These are phyloP conservation scores for Talinum fruticosum DNA, from an alignment of 148 eudicot genomes.

Conservation along the genomic window DNA sequence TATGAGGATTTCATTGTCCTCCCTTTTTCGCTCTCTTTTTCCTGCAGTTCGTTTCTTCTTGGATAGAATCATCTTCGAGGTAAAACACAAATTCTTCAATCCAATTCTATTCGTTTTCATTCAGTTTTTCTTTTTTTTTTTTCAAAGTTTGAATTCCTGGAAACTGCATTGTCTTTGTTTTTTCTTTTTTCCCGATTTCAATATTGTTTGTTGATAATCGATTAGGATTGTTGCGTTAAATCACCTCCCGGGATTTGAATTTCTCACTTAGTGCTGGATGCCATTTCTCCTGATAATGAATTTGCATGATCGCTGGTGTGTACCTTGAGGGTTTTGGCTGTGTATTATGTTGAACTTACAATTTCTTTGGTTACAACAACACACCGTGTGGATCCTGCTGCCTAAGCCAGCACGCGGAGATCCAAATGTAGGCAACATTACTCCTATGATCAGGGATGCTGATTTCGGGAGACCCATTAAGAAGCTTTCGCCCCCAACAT, in stretches of 20 bases:
- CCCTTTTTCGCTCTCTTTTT: constrained; percentile 62
- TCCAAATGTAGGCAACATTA: no score
- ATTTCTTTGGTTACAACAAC: neutral
- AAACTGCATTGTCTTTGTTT: no score
- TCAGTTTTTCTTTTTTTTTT: neutral
- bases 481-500: no score
- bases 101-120: neutral
- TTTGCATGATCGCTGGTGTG: neutral
- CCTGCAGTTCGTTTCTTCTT: constrained; percentile 64
- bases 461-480: no score
- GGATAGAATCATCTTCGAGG: constrained; percentile 86
- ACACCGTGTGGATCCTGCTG: no score
- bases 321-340: neutral
- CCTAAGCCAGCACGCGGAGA: no score
- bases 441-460: no score
- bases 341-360: no score
- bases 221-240: no score
- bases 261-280: neutral
- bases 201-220: neutral
- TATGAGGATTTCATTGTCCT: constrained; percentile 54
- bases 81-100: constrained; percentile 7
- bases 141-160: constrained; percentile 1
- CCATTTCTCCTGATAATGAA: neutral
- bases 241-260: neutral
- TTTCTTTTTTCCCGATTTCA: no score